These are phyloP conservation scores for Daldinia sp. DNA, from an alignment of 2,329 filamentous ascomycete species.

Conservation along the genomic window DNA sequence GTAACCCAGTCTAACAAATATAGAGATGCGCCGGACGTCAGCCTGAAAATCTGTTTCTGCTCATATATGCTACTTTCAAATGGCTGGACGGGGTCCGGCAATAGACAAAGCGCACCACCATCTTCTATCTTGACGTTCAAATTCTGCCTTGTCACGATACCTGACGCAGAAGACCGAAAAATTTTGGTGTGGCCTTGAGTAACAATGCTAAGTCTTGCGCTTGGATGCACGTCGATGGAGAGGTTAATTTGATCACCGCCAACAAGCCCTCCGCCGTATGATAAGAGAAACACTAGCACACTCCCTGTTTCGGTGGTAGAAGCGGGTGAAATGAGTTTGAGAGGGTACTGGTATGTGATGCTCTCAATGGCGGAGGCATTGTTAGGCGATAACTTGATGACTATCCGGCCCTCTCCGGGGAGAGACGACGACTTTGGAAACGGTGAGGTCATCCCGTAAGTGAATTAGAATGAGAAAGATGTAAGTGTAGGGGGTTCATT, in stretches of 20 bases:
- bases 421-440: conserved; percentile 77
- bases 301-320: conserved; percentile 70
- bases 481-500: not conserved
- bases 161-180: conserved; percentile 76
- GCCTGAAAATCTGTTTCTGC: conserved; percentile 80
- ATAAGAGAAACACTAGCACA: conserved; percentile 86
- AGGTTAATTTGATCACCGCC: conserved; percentile 85
- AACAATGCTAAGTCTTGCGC: conserved; percentile 72
- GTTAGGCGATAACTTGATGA: conserved; percentile 76
- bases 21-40: conserved; percentile 66
- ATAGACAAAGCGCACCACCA: conserved; percentile 66
- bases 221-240: conserved; percentile 68
- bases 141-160: conserved; percentile 65
- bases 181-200: conserved; percentile 92
- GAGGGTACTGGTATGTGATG: conserved; percentile 89
- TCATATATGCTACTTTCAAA: conserved; percentile 85
- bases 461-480: not conserved
- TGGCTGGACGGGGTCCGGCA: conserved; percentile 94
- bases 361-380: conserved; percentile 74
- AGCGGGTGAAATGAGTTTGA: conserved; percentile 89
- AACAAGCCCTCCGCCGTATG: conserved; percentile 93
- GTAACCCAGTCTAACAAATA: conserved; percentile 95
- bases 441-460: conserved; percentile 64
- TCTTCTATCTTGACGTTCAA: conserved; percentile 60
- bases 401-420: conserved; percentile 80